Base-by-base conservation (phyloP, 2,329 filamentous ascomycete genomes). In the Sporothrix phasma region DNA sequence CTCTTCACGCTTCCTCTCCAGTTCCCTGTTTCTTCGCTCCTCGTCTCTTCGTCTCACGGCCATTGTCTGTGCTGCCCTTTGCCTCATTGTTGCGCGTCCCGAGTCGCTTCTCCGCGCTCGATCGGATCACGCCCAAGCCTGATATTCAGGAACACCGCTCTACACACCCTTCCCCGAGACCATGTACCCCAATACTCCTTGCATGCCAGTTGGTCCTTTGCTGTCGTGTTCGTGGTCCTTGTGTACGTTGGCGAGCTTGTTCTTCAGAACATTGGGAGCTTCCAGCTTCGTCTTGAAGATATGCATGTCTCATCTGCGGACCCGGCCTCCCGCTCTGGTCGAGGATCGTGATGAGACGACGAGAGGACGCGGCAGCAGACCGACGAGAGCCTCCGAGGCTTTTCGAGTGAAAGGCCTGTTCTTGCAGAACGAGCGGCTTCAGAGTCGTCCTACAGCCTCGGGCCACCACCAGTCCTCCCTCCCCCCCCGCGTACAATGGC, bases 141-240 rank as follows among this genome's bases (percentile, higher is more conserved):
- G 54, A 37, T 61, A 26, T 49, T 37, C 29, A 61, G 59, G 45
- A 47, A 61, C 59, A 61, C 17, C 24, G 19, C 22, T 17, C 11
- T 39, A 39, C 39, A 34, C 43, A n/a, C 56, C 47, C 56, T 45
- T 39, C 46, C 54, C 17, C 5, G 5, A 17, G 49, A 31, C 54
- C 39, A 45, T 59, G n/a, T n/a, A 19, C 54, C 54, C 54, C 61
- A 68, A 34, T 34, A 67, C 60, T 67, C 67, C 60, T 66, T 67
- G 67, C 67, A 63, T 68, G 67, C 67, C 67, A 68, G 65, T 65
- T 51, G 51, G 46, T 15, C 29, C 45, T 54, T 64, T 46, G 24
- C 39, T 15, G 19, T 56, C 29, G 24, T 56, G 19, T 34, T 45
- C 24, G 26, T 22, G 37, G 39, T 37, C 29, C 49, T 26, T 15